phyloP scores from a whole-genome alignment of 352 stramenopile genomes.

The Phytophthora cryptogea region DNA sequence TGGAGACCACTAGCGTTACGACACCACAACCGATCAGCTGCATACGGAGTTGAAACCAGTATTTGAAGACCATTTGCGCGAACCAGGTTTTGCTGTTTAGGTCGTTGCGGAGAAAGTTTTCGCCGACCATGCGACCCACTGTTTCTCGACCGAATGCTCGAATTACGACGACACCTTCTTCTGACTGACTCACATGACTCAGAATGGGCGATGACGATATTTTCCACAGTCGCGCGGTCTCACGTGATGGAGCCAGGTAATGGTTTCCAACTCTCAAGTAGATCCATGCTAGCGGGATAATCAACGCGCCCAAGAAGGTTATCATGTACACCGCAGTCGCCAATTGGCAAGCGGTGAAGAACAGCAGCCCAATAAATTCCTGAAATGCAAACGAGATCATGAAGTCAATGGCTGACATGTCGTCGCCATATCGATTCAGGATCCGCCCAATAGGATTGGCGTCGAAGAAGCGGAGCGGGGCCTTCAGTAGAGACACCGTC shows the following conservation, averaged over 20 bases:
- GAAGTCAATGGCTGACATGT: conserved; percentile 90
- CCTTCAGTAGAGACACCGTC: conserved; percentile 79
- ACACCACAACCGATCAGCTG: conserved; percentile 51
- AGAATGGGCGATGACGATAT: conserved; percentile 48
- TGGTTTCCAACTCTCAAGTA: conserved; percentile 64
- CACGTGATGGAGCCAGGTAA: conserved; percentile 46
- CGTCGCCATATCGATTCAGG: conserved; percentile 88
- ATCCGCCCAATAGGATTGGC: conserved; percentile 90
- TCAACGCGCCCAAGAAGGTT: conserved; percentile 68
- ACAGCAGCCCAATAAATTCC: conserved; percentile 61
- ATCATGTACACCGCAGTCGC: conserved; percentile 77
- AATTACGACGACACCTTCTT: conserved; percentile 41
- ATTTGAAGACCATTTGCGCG: conserved; percentile 28
- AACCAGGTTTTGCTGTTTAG: conserved; percentile 33
- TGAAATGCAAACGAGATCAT: conserved; percentile 44
- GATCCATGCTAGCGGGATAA: conserved; percentile 79
- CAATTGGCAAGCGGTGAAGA: conserved; percentile 75
- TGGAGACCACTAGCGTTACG: conserved; percentile 39
- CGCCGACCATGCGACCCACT: conserved; percentile 22
- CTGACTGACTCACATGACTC: conserved; percentile 33
- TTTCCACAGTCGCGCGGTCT: conserved; percentile 43
- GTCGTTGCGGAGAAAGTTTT: conserved; percentile 38
- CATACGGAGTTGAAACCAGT: conserved; percentile 60
- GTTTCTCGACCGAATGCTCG: conserved; percentile 42
- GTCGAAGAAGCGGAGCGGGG: conserved; percentile 93